Percentiles rank a stretch among this genome's conserved stretches.
Conservation (phyloP, 768 basidiomycete genomes). For the Xerocomus potaroensis region DNA sequence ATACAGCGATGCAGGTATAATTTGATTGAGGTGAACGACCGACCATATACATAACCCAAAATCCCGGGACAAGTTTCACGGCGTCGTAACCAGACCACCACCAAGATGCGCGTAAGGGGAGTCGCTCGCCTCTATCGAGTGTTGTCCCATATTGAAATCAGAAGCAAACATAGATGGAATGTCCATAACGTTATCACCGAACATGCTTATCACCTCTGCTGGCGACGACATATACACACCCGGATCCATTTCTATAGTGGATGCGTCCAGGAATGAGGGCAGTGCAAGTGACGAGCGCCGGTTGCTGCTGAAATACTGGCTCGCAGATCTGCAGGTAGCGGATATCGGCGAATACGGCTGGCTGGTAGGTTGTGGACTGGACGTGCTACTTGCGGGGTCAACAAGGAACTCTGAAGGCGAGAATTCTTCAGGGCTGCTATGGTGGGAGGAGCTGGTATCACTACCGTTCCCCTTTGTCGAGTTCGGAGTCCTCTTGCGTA, state of each 20-base stretch:
- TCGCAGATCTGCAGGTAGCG: conserved; percentile 7
- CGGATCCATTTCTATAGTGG: conserved; percentile 47
- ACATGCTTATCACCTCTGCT: conserved; percentile 59
- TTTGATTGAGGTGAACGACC: conserved; percentile 3
- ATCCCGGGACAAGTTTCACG: conserved; percentile 12
- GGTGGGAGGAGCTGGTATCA: conserved; percentile 43
- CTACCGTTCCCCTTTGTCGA: conserved; percentile 41
- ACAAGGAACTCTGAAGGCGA: conserved; percentile 61
- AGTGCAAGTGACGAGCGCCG: conserved; percentile 23
- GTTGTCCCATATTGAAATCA: conserved; percentile 29
- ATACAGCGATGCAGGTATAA: conserved; percentile 3
- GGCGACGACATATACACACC: conserved; percentile 49
- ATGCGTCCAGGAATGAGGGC: conserved; percentile 28
- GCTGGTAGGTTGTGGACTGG: conserved; percentile 23
- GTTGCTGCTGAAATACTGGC: conserved; percentile 22
- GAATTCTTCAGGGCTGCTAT: conserved; percentile 60
- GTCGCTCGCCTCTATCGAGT: conserved; percentile 24
- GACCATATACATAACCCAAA: neutral
- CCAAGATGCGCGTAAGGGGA: conserved; percentile 25
- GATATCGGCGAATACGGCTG: conserved; percentile 23
- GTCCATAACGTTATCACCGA: conserved; percentile 42
- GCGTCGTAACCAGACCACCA: conserved; percentile 24
- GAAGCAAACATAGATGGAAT: conserved; percentile 31
- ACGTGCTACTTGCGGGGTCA: conserved; percentile 34
- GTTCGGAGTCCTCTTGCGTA: conserved; percentile 68